Percentiles rank a stretch among this genome's conserved stretches.
These are phyloP conservation scores for Psilocybe azurescens DNA, from an alignment of 768 basidiomycete genomes.

Conservation along the genomic window DNA sequence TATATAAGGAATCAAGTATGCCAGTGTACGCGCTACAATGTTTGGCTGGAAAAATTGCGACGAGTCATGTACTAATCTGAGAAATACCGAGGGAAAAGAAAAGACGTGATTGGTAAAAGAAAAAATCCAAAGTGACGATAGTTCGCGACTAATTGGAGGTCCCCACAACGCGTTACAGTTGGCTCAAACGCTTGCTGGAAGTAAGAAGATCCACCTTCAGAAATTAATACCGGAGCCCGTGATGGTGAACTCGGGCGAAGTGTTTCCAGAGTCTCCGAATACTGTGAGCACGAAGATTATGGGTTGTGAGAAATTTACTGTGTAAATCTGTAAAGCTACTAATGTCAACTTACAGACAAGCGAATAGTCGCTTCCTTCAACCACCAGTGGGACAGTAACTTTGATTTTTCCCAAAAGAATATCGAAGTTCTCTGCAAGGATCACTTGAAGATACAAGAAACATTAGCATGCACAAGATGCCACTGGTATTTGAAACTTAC, in stretches of 20 bases:
- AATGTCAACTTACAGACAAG: slow-evolving; percentile 41
- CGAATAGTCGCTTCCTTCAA: slow-evolving; percentile 36
- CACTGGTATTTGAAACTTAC: slow-evolving; percentile 18
- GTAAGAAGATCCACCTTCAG: neutral
- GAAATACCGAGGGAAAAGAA: too few species aligned
- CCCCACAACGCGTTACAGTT: too few species aligned
- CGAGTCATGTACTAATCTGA: too few species aligned
- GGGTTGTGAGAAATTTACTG: too few species aligned
- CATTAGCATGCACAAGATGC: neutral
- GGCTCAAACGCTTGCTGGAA: neutral
- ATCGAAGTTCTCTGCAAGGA: slow-evolving; percentile 40
- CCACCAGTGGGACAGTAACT: slow-evolving; percentile 41
- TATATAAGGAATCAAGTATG: too few species aligned
- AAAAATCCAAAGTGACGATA: too few species aligned
- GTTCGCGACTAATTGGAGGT: too few species aligned
- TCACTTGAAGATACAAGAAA: slow-evolving; percentile 16
- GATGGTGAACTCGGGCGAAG: slow-evolving; percentile 35
- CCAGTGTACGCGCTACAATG: too few species aligned
- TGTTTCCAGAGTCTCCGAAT: slow-evolving; percentile 56
- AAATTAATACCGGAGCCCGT: slow-evolving; percentile 17
- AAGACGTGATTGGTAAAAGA: too few species aligned
- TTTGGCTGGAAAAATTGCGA: too few species aligned
- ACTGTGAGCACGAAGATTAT: slow-evolving; percentile 31
- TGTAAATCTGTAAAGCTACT: neutral
- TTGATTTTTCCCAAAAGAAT: slow-evolving; percentile 39